These are phyloP conservation scores for Yarrowia sp. DNA, from an alignment of 805 yeast species.

Conservation along the genomic window DNA sequence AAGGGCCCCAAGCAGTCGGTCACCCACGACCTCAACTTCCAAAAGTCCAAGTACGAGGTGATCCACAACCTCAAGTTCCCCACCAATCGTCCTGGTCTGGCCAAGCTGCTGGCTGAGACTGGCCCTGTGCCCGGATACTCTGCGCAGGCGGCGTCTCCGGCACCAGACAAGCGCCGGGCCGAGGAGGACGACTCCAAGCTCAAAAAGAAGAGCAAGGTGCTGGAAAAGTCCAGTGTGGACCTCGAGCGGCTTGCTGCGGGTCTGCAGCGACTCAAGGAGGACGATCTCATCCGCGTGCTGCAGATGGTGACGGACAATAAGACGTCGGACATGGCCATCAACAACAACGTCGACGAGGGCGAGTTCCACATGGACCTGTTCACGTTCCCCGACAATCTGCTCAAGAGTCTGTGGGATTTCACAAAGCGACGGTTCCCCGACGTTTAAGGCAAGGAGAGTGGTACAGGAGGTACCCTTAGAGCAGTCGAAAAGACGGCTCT, in stretches of 20 bases:
- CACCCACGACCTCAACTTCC: constrained; percentile 87
- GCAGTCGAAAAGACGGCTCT: background rate
- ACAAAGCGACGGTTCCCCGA: constrained; percentile 48
- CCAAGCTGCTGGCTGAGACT: constrained; percentile 74
- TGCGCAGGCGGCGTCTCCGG: constrained; percentile 40
- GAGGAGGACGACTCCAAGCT: constrained; percentile 47
- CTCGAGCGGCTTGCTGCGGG: constrained; percentile 90
- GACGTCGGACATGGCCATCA: constrained; percentile 93
- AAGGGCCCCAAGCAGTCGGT: constrained; percentile 88
- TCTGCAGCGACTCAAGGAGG: constrained; percentile 85
- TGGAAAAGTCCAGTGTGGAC: constrained; percentile 69
- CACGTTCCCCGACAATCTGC: constrained; percentile 87
- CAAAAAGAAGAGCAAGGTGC: constrained; percentile 52
- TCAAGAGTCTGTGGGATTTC: constrained; percentile 94
- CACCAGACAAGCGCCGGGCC: constrained; percentile 51
- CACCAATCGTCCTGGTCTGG: constrained; percentile 72
- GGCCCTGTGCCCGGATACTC: constrained; percentile 75
- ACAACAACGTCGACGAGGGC: constrained; percentile 94
- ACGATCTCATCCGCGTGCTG: constrained; percentile 90
- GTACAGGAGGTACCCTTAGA: constrained; percentile 16
- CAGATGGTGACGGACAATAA: constrained; percentile 97
- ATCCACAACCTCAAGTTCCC: constrained; percentile 84
- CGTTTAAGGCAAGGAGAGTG: background rate
- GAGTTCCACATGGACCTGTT: constrained; percentile 96
- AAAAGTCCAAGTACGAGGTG: constrained; percentile 73